Evolutionary conservation across 768 basidiomycete species (phyloP), one percentile per base, ranked within the genome.

Genomic region (Paxillus ammoniavirescens): DNA sequence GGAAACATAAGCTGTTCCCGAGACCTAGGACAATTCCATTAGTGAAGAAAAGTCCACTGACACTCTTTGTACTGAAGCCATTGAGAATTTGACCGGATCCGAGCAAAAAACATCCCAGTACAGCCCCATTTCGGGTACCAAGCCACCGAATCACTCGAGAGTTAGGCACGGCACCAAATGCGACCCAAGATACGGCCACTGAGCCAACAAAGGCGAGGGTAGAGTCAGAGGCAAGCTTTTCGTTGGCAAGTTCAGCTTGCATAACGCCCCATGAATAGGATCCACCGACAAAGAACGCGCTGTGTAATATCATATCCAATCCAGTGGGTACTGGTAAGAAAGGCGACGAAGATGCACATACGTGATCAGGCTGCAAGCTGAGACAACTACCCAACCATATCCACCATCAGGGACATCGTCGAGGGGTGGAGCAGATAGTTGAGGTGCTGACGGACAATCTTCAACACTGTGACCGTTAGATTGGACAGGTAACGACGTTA

Each of bases 151-250:
- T 60, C n/a, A 71, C 54, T 47, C 64, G 65, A 23, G 66, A 61
- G 45, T 67, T 68, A 10, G 68, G 55, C 2, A 71, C 18, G 0
- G 65, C 67, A 12, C 65, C 59, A 14, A 69, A 56, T n/a, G 71
- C 58, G 21, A 70, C 61, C 55, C 65, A 61, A 5, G 70, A 60
- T 9, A 64, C 58, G 0, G 65, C 62, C 4, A 66, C 48, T 14
- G 72, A 72, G 23, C 71, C 72, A 6, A 72, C 65, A 48, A 71
- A 71, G 5, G 70, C 63, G 7, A 70, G 59, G 0, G 63, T 63
- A 12, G 64, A 66, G 28, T 60, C 61, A 17, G 53, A 53, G 0
- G 61, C 65, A 43, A 66, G 54, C n/a, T 63, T 63, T 44, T 61
- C 43, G 8, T 63, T 57, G 35, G 67, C 67, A 4, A 72, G 61